Evolutionary conservation across 2,329 filamentous ascomycete genomes (phyloP), one percentile per base, ranked within the genome.

Genomic region (Massarina eburnea): DNA sequence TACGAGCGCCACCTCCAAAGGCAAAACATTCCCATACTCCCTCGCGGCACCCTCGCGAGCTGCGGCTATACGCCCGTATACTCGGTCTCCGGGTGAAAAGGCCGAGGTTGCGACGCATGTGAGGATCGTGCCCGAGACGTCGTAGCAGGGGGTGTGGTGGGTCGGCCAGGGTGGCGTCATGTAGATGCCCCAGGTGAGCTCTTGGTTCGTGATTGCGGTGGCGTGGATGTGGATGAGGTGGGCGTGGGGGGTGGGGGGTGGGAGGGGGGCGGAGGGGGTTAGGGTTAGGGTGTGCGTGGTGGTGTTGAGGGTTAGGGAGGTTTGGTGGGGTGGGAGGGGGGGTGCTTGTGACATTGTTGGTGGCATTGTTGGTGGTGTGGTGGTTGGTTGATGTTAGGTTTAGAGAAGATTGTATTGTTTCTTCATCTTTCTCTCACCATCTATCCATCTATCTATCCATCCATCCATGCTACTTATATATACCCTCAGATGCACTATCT

Each of bases 81-180:
- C 41, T 15, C 27, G 22, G 26, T 67, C 61, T 1, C 73, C 73
- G 0, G 58, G 49, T 18, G 61, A 48, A 57, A 77, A 76, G 2
- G 66, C 63, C 1, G 72, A 73, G 39, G 41, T 41, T 4, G 46
- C 26, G 3, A 73, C 70, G 0, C 67, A 55, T 4, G 57, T 57
- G 7, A 76, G 47, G n/a, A 77, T 61, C 0, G 63, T 71, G n/a
- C 72, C 75, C 3, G 68, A 67, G 41, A 76, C 57, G 55, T 78
- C 75, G 44, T 70, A 69, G 53, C 71, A 70, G 7, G 73, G 74
- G 33, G 73, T 61, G 39, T 65, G 57, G 17, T 57, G 54, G 2
- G 65, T 59, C 6, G 24, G 24, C 14, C 30, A 8, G 6, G 52
- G 47, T 55, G 55, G 59, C 41, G 49, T 43, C 10, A 45, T 27